Evolutionary conservation across 2,329 filamentous ascomycete species (phyloP).

Genomic region (Sporothrix schenckii): DNA sequence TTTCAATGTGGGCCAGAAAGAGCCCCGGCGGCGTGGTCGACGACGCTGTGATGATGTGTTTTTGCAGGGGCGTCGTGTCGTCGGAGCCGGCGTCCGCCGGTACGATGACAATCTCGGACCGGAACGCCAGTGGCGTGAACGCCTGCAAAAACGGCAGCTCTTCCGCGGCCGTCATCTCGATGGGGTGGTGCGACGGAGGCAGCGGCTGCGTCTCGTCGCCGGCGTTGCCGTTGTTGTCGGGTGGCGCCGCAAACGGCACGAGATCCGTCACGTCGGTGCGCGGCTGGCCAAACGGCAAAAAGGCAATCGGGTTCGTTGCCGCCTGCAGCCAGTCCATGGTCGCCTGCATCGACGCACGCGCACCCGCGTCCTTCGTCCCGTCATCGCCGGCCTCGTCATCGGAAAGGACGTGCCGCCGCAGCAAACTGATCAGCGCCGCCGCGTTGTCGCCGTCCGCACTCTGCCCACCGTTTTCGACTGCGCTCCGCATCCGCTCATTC

Average conservation of each 20-base stretch:
- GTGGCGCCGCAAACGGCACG: constrained; percentile 29
- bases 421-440: constrained; percentile 46
- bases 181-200: constrained; percentile 65
- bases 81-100: constrained; percentile 38
- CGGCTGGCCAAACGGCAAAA: constrained; percentile 55
- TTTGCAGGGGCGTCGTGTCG: constrained; percentile 49
- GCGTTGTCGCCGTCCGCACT: constrained; percentile 26
- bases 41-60: constrained; percentile 59
- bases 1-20: constrained; percentile 60
- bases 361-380: constrained; percentile 34
- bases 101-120: constrained; percentile 55
- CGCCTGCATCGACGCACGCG: constrained; percentile 19
- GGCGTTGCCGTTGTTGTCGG: constrained; percentile 40
- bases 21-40: constrained; percentile 54
- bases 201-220: constrained; percentile 42
- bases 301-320: constrained; percentile 55
- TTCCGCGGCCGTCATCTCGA: constrained; percentile 64
- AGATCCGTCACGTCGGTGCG: constrained; percentile 39
- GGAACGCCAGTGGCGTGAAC: constrained; percentile 69
- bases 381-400: constrained; percentile 40
- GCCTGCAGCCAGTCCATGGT: constrained; percentile 52
- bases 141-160: constrained; percentile 70
- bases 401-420: constrained; percentile 49
- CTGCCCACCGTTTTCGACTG: background rate
- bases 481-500: constrained; percentile 55